These are phyloP conservation scores for Phellinidium pouzarii DNA, from an alignment of 1,284 basidiomycete species.

Conservation along the genomic window DNA sequence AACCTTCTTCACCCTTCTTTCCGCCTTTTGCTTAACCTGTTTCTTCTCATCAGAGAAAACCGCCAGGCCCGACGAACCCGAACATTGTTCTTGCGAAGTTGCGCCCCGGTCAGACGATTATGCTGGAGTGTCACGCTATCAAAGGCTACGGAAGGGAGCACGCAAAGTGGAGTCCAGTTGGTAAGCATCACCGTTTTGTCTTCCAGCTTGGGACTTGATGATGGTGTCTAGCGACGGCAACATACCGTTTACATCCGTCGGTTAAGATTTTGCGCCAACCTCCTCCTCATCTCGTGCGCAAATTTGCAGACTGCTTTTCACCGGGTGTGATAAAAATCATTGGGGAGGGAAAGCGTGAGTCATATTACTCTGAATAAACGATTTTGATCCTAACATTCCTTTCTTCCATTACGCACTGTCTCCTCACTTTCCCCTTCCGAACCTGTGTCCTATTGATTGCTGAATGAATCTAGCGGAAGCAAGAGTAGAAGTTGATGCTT, in stretches of 20 bases:
- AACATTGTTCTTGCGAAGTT: conserved; percentile 94
- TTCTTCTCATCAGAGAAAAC: conserved; percentile 27
- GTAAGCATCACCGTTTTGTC: conserved; percentile 38
- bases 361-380: no score
- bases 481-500: conserved; percentile 52
- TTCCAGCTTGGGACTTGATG: background rate
- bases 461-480: conserved; percentile 25
- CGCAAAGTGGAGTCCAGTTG: conserved; percentile 97
- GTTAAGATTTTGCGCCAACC: conserved; percentile 52
- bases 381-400: background rate
- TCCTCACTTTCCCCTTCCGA: no score
- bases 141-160: conserved; percentile 97
- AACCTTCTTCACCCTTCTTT: background rate
- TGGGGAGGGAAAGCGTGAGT: conserved; percentile 32
- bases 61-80: conserved; percentile 69
- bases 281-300: conserved; percentile 56
- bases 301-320: conserved; percentile 87
- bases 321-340: conserved; percentile 81
- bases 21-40: background rate
- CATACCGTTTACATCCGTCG: conserved; percentile 88
- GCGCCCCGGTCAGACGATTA: conserved; percentile 80
- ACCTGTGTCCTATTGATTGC: background rate
- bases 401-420: background rate
- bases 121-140: conserved; percentile 87
- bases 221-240: conserved; percentile 72